Conservation (phyloP, 2,329 filamentous ascomycete genomes). For the Paramyrothecium roridum region DNA sequence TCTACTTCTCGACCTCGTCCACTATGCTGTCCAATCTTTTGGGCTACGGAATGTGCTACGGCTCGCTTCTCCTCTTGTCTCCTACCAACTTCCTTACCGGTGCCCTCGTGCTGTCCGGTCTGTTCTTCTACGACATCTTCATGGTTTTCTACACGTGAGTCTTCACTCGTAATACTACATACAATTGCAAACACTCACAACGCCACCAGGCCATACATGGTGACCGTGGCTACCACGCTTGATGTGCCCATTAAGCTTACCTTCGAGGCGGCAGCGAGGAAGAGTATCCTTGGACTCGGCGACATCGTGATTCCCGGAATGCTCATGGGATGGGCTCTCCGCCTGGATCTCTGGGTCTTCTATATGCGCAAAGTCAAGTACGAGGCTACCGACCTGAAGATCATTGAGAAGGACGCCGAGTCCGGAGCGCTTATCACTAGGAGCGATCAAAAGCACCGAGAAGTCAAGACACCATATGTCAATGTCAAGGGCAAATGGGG, state of each 20-base stretch:
- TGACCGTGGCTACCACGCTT: constrained; percentile 81
- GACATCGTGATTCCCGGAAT: constrained; percentile 93
- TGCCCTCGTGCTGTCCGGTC: constrained; percentile 68
- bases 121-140: constrained; percentile 95
- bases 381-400: constrained; percentile 28
- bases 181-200: constrained; percentile 13
- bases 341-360: constrained; percentile 86
- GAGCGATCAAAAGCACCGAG: constrained; percentile 37
- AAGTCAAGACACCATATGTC: constrained; percentile 50
- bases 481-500: constrained; percentile 75
- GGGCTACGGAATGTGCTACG: constrained; percentile 84
- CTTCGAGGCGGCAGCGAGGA: constrained; percentile 64
- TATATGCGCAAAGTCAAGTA: constrained; percentile 67
- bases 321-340: constrained; percentile 79
- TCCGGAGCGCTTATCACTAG: constrained; percentile 30
- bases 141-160: constrained; percentile 81
- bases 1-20: constrained; percentile 64
- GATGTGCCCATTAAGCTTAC: constrained; percentile 93
- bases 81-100: constrained; percentile 85
- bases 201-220: constrained; percentile 66
- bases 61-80: constrained; percentile 77
- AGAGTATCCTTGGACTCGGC: constrained; percentile 85
- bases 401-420: constrained; percentile 26
- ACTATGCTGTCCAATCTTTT: constrained; percentile 74
- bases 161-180: not conserved